A percentile compares a stretch with the other conserved stretches of the same genome.
phyloP scores from a whole-genome alignment of 768 basidiomycete genomes.

The Favolaschia claudopus region DNA sequence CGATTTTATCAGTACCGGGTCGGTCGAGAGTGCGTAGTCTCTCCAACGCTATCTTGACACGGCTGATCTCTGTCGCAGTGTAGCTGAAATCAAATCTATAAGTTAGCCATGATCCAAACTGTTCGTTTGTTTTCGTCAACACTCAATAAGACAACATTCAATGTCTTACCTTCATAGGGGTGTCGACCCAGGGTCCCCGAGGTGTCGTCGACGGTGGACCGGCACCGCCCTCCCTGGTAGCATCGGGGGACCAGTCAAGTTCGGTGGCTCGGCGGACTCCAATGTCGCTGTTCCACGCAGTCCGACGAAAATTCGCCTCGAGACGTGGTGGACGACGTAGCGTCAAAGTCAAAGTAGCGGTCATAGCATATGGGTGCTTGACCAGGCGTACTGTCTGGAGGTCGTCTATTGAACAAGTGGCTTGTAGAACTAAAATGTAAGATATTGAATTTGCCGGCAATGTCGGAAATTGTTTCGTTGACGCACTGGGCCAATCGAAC shows the following conservation, averaged over 20 bases:
- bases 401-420: conserved; percentile 15
- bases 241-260: conserved; percentile 23
- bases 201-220: conserved; percentile 16
- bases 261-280: conserved; percentile 19
- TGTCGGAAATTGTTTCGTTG: no score
- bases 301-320: conserved; percentile 20
- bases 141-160: not conserved
- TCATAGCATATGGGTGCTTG: not conserved
- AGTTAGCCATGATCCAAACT: conserved; percentile 27
- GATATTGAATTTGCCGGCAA: not conserved
- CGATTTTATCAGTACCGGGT: conserved; percentile 13
- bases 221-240: not conserved
- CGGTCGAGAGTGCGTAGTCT: conserved; percentile 19
- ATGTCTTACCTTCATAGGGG: conserved; percentile 25
- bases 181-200: not conserved
- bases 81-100: conserved; percentile 22
- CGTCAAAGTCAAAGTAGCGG: conserved; percentile 15
- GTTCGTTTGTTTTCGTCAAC: no score
- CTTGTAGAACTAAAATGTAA: conserved; percentile 10
- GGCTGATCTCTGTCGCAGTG: not conserved
- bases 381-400: conserved; percentile 13
- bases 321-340: conserved; percentile 22
- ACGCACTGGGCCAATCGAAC: conserved; percentile 12
- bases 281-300: not conserved
- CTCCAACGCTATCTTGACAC: conserved; percentile 13